Conservation (phyloP, 2,329 filamentous ascomycete genomes). For the Rugonectria rugulosa region DNA sequence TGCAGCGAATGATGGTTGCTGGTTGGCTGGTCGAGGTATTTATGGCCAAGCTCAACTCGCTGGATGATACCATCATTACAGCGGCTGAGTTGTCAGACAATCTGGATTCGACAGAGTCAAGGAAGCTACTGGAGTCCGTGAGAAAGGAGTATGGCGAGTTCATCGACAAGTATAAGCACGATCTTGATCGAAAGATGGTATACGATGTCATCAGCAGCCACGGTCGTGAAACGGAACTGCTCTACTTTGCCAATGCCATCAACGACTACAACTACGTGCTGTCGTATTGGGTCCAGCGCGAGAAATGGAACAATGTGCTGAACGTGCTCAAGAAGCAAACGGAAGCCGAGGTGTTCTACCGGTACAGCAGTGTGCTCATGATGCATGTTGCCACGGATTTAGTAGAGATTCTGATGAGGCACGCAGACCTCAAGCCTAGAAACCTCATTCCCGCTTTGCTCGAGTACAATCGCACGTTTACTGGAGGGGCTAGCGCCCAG, state of each 20-base stretch:
- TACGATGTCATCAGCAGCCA: slow-evolving; percentile 98
- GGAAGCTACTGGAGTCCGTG: slow-evolving; percentile 73
- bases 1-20: slow-evolving; percentile 96
- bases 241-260: slow-evolving; percentile 87
- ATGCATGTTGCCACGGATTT: slow-evolving; percentile 83
- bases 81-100: slow-evolving; percentile 81
- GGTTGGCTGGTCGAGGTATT: slow-evolving; percentile 96
- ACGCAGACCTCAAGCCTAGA: slow-evolving; percentile 82
- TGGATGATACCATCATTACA: slow-evolving; percentile 93
- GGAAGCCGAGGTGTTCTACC: slow-evolving; percentile 92
- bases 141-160: slow-evolving; percentile 89
- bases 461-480: slow-evolving; percentile 86
- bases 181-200: slow-evolving; percentile 88
- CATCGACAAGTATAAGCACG: slow-evolving; percentile 80
- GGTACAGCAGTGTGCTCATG: slow-evolving; percentile 97
- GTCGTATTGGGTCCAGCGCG: slow-evolving; percentile 95
- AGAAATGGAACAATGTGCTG: slow-evolving; percentile 88
- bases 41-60: slow-evolving; percentile 94
- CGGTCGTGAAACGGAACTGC: slow-evolving; percentile 88
- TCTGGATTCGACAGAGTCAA: slow-evolving; percentile 73
- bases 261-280: slow-evolving; percentile 95
- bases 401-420: slow-evolving; percentile 95
- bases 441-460: slow-evolving; percentile 92
- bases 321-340: slow-evolving; percentile 92
- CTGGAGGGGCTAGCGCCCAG: slow-evolving; percentile 67